Percentiles rank a stretch among this genome's conserved stretches.
Evolutionary conservation across 257 asterid species (phyloP).

Genomic region (Cynanchum wilfordii): DNA sequence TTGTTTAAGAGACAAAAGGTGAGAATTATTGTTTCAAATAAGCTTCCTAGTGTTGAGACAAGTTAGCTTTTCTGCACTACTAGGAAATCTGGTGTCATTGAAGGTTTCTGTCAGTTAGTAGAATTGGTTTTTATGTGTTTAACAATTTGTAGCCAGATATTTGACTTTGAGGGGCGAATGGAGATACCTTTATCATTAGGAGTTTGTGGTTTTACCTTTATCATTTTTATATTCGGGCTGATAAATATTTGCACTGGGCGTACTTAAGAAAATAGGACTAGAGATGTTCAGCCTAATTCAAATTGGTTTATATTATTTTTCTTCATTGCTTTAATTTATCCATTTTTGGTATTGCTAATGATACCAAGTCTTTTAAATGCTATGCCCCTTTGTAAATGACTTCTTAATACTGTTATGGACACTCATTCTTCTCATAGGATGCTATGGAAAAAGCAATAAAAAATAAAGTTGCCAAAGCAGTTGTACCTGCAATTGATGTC

Average conservation of each 20-base stretch:
- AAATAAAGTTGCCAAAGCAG: constrained; percentile 95
- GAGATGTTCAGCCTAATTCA: background rate
- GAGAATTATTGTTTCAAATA: background rate
- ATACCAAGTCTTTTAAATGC: background rate
- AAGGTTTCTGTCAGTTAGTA: background rate
- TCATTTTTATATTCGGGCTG: background rate
- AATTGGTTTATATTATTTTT: background rate
- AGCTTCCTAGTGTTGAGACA: background rate
- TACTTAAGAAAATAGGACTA: background rate
- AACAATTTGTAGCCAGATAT: background rate
- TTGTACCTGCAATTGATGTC: constrained; percentile 98
- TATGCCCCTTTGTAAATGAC: background rate
- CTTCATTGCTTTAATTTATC: background rate
- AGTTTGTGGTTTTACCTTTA: background rate
- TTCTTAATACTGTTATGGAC: background rate
- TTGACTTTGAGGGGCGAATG: background rate
- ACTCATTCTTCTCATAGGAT: constrained; percentile 51
- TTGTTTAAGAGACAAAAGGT: background rate
- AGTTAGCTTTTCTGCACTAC: background rate
- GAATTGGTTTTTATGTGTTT: background rate
- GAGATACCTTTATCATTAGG: no score
- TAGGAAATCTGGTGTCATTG: background rate
- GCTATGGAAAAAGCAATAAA: constrained; percentile 99
- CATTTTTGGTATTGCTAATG: background rate
- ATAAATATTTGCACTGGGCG: background rate